These are phyloP conservation scores for Sphaerulina musiva DNA, from an alignment of 2,329 filamentous ascomycete genomes.

Conservation along the genomic window DNA sequence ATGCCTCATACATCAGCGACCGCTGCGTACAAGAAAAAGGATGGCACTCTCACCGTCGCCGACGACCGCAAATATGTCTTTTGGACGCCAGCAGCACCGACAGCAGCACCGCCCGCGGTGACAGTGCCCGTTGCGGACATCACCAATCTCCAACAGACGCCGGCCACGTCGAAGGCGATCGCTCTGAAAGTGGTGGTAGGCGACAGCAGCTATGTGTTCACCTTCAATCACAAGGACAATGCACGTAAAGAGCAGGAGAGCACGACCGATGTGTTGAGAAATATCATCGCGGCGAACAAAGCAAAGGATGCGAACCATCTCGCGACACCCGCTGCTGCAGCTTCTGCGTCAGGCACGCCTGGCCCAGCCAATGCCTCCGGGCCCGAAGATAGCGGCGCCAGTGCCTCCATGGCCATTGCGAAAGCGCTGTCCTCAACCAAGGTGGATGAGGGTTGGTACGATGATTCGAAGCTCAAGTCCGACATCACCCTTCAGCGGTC, in stretches of 20 bases:
- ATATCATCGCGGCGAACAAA: slow-evolving; percentile 66
- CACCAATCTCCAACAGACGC: slow-evolving; percentile 91
- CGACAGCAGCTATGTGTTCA: slow-evolving; percentile 71
- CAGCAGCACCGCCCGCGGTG: slow-evolving; percentile 57
- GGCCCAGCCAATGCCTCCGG: slow-evolving; percentile 17
- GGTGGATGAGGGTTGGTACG: slow-evolving; percentile 61
- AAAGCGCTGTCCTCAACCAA: slow-evolving; percentile 56
- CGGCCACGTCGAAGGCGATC: slow-evolving; percentile 77
- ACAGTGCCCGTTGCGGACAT: slow-evolving; percentile 69
- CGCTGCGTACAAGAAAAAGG: slow-evolving; percentile 89
- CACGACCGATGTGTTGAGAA: slow-evolving; percentile 74
- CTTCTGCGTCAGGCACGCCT: slow-evolving; percentile 17
- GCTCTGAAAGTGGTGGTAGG: slow-evolving; percentile 90
- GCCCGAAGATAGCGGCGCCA: slow-evolving; percentile 20
- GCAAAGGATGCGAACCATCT: slow-evolving; percentile 38
- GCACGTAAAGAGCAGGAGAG: slow-evolving; percentile 78
- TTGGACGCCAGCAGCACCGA: slow-evolving; percentile 67
- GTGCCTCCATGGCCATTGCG: slow-evolving; percentile 66
- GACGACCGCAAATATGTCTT: slow-evolving; percentile 66
- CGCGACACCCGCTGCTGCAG: slow-evolving; percentile 27
- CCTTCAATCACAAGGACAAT: slow-evolving; percentile 71
- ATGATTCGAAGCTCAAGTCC: slow-evolving; percentile 68
- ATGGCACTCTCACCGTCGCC: slow-evolving; percentile 73
- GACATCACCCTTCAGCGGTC: slow-evolving; percentile 83
- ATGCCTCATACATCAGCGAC: slow-evolving; percentile 48